phyloP scores from a whole-genome alignment of 2,329 filamentous ascomycete species.

The Fusarium pseudograminearum region DNA sequence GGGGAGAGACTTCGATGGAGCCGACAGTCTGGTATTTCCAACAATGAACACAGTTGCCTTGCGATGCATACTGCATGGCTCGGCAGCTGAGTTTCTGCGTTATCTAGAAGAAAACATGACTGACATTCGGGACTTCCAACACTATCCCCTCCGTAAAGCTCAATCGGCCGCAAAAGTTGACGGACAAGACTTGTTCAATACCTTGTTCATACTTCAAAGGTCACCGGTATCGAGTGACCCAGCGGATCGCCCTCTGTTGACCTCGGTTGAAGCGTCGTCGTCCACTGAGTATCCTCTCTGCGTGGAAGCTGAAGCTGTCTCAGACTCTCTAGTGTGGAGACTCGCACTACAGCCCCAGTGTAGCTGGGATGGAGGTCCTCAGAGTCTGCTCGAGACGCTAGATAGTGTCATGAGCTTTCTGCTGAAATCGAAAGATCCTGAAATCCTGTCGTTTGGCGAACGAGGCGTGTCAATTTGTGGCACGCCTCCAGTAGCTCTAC shows the following conservation, averaged over 20 bases:
- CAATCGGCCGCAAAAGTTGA: constrained; percentile 59
- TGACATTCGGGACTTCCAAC: constrained; percentile 76
- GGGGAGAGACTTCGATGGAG: constrained; percentile 80
- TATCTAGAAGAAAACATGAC: constrained; percentile 80
- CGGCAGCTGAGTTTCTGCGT: constrained; percentile 70
- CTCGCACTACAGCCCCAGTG: constrained; percentile 74
- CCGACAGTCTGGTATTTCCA: constrained; percentile 80
- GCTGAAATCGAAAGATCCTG: constrained; percentile 59
- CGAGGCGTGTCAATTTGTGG: constrained; percentile 73
- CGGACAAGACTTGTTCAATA: constrained; percentile 62
- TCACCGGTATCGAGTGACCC: constrained; percentile 19
- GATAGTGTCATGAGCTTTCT: constrained; percentile 71
- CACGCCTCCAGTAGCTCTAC: constrained; percentile 55
- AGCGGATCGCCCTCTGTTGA: constrained; percentile 60
- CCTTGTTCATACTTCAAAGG: constrained; percentile 67
- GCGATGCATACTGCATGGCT: constrained; percentile 78
- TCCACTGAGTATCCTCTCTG: constrained; percentile 86
- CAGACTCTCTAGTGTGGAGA: constrained; percentile 73
- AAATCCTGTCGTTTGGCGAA: constrained; percentile 66
- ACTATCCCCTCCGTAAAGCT: constrained; percentile 80
- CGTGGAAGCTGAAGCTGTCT: constrained; percentile 78
- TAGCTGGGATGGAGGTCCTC: constrained; percentile 59
- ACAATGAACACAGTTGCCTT: constrained; percentile 92
- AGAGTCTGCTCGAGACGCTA: constrained; percentile 67
- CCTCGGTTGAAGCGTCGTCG: constrained; percentile 72